Evolutionary conservation across 306 rosid genomes (phyloP), one percentile per base, ranked within the genome.

Genomic region (Cotoneaster glaucophyllus): DNA sequence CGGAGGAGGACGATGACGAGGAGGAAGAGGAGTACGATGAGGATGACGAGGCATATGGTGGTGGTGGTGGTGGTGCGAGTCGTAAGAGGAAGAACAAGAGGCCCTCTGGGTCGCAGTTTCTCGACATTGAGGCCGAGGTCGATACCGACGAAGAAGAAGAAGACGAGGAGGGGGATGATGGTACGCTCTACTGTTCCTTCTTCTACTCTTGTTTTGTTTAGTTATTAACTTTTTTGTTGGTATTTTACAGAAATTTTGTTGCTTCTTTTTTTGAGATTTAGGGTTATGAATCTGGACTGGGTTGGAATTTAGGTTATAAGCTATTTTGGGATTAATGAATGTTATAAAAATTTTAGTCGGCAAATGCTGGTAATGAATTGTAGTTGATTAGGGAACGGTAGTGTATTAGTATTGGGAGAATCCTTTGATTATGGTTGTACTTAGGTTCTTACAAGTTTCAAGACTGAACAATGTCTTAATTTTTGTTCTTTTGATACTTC

Each of bases 91-190:
- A 78, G 32, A 54, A 78, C 45, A 86, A 82, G 83, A 89, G 82
- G 79, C 68, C 61, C n/a, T 39, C 83, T 2, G 98, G 93, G n/a
- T 73, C 87, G 0, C 78, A 87, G 69, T 96, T 84, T 61, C 82
- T 96, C 69, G 98, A 96, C 19, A 79, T 83, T 6, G 97, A 89
- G 74, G 99, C 99, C 0, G 78, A 29, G n/a, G 99, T 92, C 2
- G 96, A 93, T 70, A 70, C 78, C 8, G 99, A 96, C 3, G 99
- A 89, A 0, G 99, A 96, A 3, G 99, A 92, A 78, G 99, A 96
- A 59, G 99, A 92, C 32, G 99, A 93, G 12, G 99, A 93, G 5
- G 98, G 81, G 17, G 98, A 96, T 58, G 97, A 96, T 66, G 99
- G 99, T 96, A 70, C 2, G 90, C 28, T 63, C 14, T 59, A 8